Conservation (phyloP, 2,329 filamentous ascomycete species). For the Botrytis sinoallii region DNA sequence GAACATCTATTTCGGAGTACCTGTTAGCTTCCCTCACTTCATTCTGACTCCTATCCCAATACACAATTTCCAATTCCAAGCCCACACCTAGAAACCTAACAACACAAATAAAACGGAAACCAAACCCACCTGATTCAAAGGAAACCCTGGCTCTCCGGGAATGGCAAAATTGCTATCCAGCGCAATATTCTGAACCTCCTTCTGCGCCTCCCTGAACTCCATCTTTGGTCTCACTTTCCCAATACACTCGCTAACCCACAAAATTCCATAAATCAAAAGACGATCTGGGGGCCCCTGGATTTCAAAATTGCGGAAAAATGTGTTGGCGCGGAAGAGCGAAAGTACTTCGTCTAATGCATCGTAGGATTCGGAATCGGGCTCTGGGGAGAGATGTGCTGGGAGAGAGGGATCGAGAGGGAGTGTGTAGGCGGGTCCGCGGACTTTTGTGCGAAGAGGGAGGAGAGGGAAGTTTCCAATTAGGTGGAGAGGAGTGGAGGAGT, state of each 20-base stretch:
- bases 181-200: conserved; percentile 87
- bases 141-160: conserved; percentile 88
- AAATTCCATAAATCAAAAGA: conserved; percentile 92
- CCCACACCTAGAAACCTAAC: neutral
- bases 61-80: neutral
- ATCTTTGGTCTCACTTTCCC: conserved; percentile 78
- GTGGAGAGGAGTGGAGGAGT: conserved; percentile 55
- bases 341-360: conserved; percentile 95
- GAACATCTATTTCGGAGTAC: conserved; percentile 61
- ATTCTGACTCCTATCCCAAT: neutral
- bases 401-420: conserved; percentile 58
- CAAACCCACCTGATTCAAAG: conserved; percentile 75
- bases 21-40: neutral
- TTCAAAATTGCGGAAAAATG: conserved; percentile 99
- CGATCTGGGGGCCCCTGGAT: conserved; percentile 95
- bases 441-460: conserved; percentile 89
- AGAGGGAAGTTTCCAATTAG: conserved; percentile 88
- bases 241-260: conserved; percentile 89
- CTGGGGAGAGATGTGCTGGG: conserved; percentile 52
- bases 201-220: conserved; percentile 55
- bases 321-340: conserved; percentile 92
- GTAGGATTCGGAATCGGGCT: conserved; percentile 89
- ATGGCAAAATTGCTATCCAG: conserved; percentile 91
- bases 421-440: conserved; percentile 89
- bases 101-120: neutral